Evolutionary conservation across 1,139 yeast species (phyloP).

Genomic region (Eremothecium gossypii): DNA sequence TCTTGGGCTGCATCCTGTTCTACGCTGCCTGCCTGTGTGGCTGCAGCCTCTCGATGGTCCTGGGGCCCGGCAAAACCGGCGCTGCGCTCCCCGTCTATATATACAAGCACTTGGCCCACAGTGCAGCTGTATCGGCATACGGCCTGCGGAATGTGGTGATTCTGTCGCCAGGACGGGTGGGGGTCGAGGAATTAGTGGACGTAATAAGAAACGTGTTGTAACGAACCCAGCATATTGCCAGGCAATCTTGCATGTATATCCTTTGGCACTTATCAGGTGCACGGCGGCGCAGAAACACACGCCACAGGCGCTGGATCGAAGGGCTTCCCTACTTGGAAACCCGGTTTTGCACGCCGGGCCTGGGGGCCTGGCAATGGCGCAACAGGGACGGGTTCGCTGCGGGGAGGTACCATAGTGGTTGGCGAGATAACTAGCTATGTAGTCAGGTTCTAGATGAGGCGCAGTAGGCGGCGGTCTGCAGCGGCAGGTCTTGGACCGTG

Average conservation of each 20-base stretch:
- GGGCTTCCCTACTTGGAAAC: no score
- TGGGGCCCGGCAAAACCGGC: no score
- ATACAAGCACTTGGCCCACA: no score
- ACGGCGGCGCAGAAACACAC: no score
- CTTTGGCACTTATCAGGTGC: background rate
- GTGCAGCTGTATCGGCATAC: no score
- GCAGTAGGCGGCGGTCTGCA: constrained; percentile 38
- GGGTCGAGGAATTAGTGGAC: background rate
- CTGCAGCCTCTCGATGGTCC: no score
- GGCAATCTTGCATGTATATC: constrained; percentile 1
- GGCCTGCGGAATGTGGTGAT: no score
- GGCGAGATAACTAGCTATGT: background rate
- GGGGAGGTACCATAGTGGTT: background rate
- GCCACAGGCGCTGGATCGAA: no score
- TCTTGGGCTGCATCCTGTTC: constrained; percentile 12
- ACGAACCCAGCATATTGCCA: background rate
- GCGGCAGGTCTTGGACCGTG: constrained; percentile 59
- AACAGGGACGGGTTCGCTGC: no score
- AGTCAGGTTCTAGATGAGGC: constrained; percentile 1
- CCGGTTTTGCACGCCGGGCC: no score
- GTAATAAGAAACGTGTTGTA: background rate
- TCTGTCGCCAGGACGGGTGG: background rate
- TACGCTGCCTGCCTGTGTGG: background rate
- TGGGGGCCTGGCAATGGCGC: no score
- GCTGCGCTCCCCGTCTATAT: no score